These are phyloP conservation scores for Arabidopsis thaliana DNA, from an alignment of 345 rosid species.

Conservation along the genomic window TAIR10.1 NC_003076.8:3480001-3480500, in stretches of 20 bases:
- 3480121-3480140: constrained; percentile 50
- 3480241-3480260: constrained; percentile 59
- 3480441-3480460: not conserved
- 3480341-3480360: not conserved
- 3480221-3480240: constrained; percentile 73
- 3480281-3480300: constrained; percentile 27
- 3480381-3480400: not conserved
- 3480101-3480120: constrained; percentile 50
- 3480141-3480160: constrained; percentile 76
- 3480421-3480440: constrained; percentile 30
- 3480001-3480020: constrained; percentile 55
- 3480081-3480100: constrained; percentile 51
- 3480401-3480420: constrained; percentile 37
- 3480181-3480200: constrained; percentile 91
- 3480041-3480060: constrained; percentile 67
- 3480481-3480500: not conserved
- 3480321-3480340: constrained; percentile 59
- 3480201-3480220: constrained; percentile 76
- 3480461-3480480: not conserved
- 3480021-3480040: constrained; percentile 86
- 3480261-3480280: constrained; percentile 46
- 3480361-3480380: not conserved
- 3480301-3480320: constrained; percentile 43
- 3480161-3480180: constrained; percentile 79
- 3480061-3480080: constrained; percentile 66